Base-by-base conservation (phyloP, 2,329 filamentous ascomycete species). In the Cladosporium sp. region DNA sequence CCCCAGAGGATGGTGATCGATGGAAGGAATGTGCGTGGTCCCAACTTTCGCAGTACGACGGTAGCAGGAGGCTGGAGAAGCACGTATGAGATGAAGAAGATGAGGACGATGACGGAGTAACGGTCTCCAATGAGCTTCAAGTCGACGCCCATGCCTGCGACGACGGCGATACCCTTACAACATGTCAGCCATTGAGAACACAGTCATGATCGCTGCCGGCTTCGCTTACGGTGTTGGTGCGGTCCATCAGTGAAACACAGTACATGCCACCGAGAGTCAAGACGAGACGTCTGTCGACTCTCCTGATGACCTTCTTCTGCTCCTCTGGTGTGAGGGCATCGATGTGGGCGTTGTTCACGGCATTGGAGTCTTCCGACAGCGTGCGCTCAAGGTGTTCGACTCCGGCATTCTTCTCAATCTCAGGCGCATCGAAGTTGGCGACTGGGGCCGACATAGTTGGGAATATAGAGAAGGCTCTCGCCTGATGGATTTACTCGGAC, bases 31-130 rank as follows among this genome's bases (percentile, higher is more conserved):
- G 72, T 69, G 7, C 73, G 67, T n/a, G 77, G 76, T 0, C 90
- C 90, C 59, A 92, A 72, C 72, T 87, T 87, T 36, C 90, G 87
- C 57, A 90, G 83, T 32, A 92, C 77, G 54, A 92, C 79, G 0
- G 90, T 92, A 2, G 89, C 89, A 0, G 89, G 89, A 0, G 89
- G 87, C 74, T 93, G 90, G 67, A 92, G 89, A 58, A 91, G 62
- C 68, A 90, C 85, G 75, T 92, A 93, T 38, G 89, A 85, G 70
- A 91, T 83, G 81, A 92, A 92, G 80, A 92, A 92, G 73, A 92
- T 82, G 41, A 92, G 81, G 4, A 89, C 89, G 66, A 90, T 84
- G 24, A 75, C 73, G 24, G 65, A 68, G 66, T 72, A 72, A 24
- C 75, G 73, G 49, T 71, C 69, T 32, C 72, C 72, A 36, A 72